Conservation (phyloP, 495 filamentous ascomycete species). For the Penicillium atrosanguineum region DNA sequence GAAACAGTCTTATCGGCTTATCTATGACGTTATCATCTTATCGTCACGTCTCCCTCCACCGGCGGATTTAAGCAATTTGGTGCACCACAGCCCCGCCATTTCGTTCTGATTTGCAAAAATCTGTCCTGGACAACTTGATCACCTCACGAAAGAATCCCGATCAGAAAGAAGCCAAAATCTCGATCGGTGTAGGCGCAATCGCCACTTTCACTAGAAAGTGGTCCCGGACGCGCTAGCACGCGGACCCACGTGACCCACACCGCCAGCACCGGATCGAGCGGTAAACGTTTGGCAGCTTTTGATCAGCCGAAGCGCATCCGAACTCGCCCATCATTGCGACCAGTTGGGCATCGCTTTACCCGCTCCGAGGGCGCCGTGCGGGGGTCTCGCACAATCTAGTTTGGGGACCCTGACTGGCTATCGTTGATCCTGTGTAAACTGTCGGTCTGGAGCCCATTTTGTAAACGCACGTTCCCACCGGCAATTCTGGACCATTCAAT, state of each 20-base stretch:
- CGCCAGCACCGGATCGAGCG: conserved; percentile 26
- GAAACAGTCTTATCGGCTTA: conserved; percentile 17
- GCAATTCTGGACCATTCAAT: conserved; percentile 9
- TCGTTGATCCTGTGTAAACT: not conserved
- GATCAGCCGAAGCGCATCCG: conserved; percentile 28
- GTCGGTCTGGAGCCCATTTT: conserved; percentile 4
- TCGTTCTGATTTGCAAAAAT: not conserved
- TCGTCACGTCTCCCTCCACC: conserved; percentile 28
- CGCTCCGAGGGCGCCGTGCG: conserved; percentile 10
- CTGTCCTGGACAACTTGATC: not conserved
- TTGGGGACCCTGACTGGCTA: not conserved
- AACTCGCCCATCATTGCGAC: conserved; percentile 24
- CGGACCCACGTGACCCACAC: conserved; percentile 30
- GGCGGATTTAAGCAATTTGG: not conserved
- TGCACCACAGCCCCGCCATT: not conserved
- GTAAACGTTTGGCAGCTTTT: conserved; percentile 25
- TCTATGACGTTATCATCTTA: conserved; percentile 18
- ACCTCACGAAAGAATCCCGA: not conserved
- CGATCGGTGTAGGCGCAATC: conserved; percentile 6
- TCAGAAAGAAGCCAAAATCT: not conserved
- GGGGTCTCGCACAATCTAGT: conserved; percentile 12
- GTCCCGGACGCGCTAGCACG: conserved; percentile 24
- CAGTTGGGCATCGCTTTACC: conserved; percentile 15
- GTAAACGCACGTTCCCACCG: conserved; percentile 11
- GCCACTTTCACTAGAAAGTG: conserved; percentile 7